Conservation (phyloP, 148 eudicot genomes). For the Spergularia bocconei region DNA sequence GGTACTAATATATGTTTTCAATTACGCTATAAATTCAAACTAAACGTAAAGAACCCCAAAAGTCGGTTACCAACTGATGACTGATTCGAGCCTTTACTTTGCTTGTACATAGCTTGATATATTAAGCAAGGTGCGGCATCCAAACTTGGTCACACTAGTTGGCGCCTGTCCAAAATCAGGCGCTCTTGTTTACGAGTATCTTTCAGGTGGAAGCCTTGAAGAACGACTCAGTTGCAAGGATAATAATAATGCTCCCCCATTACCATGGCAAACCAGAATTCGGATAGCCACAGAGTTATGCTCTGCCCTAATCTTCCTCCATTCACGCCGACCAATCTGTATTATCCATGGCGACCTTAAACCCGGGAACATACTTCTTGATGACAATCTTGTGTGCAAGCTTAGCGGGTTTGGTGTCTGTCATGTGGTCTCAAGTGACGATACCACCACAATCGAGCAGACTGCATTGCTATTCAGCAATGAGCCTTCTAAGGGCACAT, state of each 20-base stretch:
- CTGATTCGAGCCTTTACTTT: too few species aligned
- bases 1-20: conserved; percentile 35
- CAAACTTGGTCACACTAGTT: too few species aligned
- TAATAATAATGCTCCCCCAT: conserved; percentile 59
- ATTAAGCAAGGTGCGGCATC: conserved; percentile 78
- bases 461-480: conserved; percentile 36
- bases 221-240: conserved; percentile 76
- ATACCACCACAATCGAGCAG: conserved; percentile 32
- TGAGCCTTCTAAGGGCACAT: conserved; percentile 67
- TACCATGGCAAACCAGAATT: conserved; percentile 77
- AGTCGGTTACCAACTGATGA: too few species aligned
- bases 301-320: conserved; percentile 77
- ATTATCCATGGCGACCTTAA: conserved; percentile 67
- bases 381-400: conserved; percentile 55
- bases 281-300: conserved; percentile 75
- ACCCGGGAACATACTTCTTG: conserved; percentile 64
- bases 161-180: conserved; percentile 77
- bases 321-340: conserved; percentile 51
- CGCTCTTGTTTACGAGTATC: conserved; percentile 72
- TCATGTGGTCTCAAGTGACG: conserved; percentile 34
- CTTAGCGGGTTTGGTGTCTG: conserved; percentile 71
- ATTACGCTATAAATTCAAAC: not conserved
- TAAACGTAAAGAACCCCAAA: too few species aligned
- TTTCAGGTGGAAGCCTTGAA: conserved; percentile 84
- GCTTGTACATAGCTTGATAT: conserved; percentile 59